Evolutionary conservation across 305 asterid species (phyloP), one percentile per base, ranked within the genome.

Genomic region (Fraxinus ornus): DNA sequence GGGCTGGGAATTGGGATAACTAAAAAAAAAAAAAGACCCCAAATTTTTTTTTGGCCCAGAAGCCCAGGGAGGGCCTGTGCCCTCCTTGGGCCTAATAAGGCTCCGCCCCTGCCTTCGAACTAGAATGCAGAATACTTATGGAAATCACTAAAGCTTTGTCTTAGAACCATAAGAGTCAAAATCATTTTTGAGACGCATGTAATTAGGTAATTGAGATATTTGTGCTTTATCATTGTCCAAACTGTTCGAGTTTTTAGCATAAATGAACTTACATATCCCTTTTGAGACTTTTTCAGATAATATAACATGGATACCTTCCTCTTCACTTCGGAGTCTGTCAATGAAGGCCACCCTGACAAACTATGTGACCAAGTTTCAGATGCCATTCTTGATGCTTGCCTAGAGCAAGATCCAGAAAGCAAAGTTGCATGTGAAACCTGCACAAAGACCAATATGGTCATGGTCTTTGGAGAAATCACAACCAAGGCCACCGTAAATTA

Each of bases 361-460:
- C 98, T 94, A 64, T 94, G 98, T 80, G 98, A 94, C 88, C 98
- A 94, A 86, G 98, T 94, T 81, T 94, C 98, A 2, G 98, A 94
- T 80, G 98, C 98, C 79, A 94, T 94, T 80, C 98, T 94, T 24
- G 98, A 94, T 85, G 98, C 98, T 79, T 94, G 98, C 83, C 87
- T 94, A 7, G 98, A 89, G 47, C 97, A 94, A 80, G 98, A 94
- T 75, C 93, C 94, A 2, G 97, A 92, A 82, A 94, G 98, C 94
- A 94, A 94, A 81, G 97, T 94, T 10, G 98, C 98, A 8, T 94
- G 98, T 28, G 98, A 94, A 81, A 94, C 97, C 33, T 94, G 98
- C 95, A 90, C 98, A 12, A 94, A 94, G 82, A 94, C 98, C 9
- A 92, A 93, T 85, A 92, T 93, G 97, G 97, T 93, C 28, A 93